These are phyloP conservation scores for Streptanthus diversifolius DNA, from an alignment of 345 rosid genomes.

Conservation along the genomic window DNA sequence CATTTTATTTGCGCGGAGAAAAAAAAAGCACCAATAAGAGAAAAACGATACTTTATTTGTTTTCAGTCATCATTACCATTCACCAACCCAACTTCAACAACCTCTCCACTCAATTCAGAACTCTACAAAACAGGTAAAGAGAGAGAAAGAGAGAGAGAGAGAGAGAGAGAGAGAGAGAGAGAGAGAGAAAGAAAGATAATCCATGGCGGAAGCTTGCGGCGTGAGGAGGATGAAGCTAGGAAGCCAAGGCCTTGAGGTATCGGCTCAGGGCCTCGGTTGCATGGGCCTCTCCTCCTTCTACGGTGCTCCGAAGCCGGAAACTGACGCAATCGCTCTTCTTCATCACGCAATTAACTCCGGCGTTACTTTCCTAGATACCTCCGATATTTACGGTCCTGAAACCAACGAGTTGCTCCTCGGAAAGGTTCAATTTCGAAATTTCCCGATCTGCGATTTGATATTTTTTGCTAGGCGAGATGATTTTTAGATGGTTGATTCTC, in stretches of 20 bases:
- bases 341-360: conserved; percentile 36
- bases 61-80: background rate
- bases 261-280: conserved; percentile 48
- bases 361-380: conserved; percentile 42
- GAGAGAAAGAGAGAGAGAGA: background rate
- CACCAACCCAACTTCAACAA: background rate
- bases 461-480: too few relatives aligned
- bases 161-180: too few relatives aligned
- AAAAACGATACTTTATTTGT: too few relatives aligned
- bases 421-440: conserved; percentile 10
- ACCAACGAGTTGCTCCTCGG: conserved; percentile 42
- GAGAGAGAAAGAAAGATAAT: too few relatives aligned
- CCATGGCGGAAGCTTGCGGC: conserved; percentile 8
- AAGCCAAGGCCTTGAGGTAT: conserved; percentile 32
- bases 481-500: background rate
- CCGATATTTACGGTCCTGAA: conserved; percentile 39
- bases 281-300: conserved; percentile 35
- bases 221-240: conserved; percentile 22
- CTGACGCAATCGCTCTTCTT: conserved; percentile 28
- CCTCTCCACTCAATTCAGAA: background rate
- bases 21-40: too few relatives aligned
- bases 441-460: background rate
- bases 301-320: conserved; percentile 34
- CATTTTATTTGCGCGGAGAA: too few relatives aligned
- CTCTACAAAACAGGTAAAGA: background rate